Conservation (phyloP, 768 basidiomycete species). For the Roridomyces roridus region DNA sequence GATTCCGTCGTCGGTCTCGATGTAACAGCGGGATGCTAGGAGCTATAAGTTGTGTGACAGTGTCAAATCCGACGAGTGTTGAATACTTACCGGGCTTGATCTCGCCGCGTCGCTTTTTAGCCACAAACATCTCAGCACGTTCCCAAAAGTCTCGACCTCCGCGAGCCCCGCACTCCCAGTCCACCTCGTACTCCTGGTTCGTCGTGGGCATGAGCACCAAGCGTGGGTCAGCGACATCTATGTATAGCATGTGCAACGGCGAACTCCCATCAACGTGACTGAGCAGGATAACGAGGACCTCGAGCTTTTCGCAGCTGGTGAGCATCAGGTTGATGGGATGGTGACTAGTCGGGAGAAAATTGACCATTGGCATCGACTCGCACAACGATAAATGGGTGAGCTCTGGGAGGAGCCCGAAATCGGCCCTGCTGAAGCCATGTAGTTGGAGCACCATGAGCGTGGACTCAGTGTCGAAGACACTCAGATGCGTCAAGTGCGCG, state of each 20-base stretch:
- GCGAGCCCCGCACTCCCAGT: background rate
- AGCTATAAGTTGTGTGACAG: too few relatives aligned
- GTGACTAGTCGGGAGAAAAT: background rate
- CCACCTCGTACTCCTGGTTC: background rate
- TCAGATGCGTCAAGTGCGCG: background rate
- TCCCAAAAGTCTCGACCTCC: background rate
- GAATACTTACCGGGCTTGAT: too few relatives aligned
- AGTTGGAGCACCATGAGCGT: too few relatives aligned
- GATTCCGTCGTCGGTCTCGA: too few relatives aligned
- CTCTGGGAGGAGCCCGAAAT: background rate
- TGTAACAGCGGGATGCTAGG: too few relatives aligned
- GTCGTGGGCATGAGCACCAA: background rate
- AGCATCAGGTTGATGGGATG: background rate
- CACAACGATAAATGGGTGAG: slow-evolving; percentile 1
- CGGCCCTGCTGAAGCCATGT: background rate
- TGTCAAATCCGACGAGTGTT: too few relatives aligned
- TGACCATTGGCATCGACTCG: too few relatives aligned
- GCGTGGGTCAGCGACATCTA: background rate
- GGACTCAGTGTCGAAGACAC: background rate
- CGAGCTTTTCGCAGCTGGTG: background rate
- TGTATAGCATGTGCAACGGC: too few relatives aligned
- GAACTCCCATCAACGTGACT: too few relatives aligned
- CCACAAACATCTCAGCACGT: background rate
- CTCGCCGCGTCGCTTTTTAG: background rate
- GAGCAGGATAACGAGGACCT: background rate